phyloP scores from a whole-genome alignment of 371 early-diverging fungal genomes.

The Circinella minor region DNA sequence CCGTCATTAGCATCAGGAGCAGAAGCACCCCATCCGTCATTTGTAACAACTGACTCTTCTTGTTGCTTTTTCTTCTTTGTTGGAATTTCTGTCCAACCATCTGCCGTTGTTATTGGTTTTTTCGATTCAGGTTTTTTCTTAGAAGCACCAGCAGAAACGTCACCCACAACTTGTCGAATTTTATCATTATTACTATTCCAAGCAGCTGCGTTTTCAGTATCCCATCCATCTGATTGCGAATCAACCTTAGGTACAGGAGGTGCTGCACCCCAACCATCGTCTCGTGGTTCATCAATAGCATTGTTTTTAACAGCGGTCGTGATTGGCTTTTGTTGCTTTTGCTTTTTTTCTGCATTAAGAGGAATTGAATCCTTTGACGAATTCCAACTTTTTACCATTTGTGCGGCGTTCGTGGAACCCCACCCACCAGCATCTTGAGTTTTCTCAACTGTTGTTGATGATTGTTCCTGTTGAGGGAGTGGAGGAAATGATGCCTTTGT shows the following conservation, averaged over 20 bases:
- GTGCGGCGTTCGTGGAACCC: background rate
- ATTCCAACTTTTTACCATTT: background rate
- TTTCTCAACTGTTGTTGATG: background rate
- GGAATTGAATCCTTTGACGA: slow-evolving; percentile 28
- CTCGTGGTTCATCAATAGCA: background rate
- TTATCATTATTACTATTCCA: background rate
- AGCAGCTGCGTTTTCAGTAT: background rate
- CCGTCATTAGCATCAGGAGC: background rate
- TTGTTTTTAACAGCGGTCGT: background rate
- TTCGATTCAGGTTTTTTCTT: background rate
- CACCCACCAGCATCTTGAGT: slow-evolving; percentile 4
- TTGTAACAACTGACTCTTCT: background rate
- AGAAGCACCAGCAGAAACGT: too few species aligned
- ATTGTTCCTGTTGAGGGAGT: slow-evolving; percentile 3
- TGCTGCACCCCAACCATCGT: slow-evolving; percentile 5
- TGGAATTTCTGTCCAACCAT: too few species aligned
- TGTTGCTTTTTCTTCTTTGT: background rate
- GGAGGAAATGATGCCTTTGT: background rate
- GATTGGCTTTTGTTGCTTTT: background rate
- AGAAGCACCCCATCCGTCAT: background rate
- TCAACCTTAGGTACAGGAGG: background rate
- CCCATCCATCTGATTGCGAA: background rate
- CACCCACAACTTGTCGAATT: too few species aligned
- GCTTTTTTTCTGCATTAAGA: background rate
- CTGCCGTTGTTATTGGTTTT: background rate